Evolutionary conservation across 805 yeast species (phyloP).

Genomic region (Ogataea thermomethanolica): DNA sequence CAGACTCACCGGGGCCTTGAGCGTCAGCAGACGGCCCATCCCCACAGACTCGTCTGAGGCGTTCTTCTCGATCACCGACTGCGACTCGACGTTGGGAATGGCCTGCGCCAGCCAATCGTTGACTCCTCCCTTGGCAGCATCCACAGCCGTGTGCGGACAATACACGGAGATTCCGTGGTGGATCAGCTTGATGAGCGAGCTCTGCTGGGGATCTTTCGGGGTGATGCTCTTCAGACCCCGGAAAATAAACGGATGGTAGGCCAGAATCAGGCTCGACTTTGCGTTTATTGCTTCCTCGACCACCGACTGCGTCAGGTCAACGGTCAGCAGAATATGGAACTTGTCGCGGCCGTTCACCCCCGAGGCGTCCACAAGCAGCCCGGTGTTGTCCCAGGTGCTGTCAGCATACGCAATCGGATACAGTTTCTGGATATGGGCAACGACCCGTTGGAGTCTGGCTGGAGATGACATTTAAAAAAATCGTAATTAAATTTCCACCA

Average conservation of each 20-base stretch:
- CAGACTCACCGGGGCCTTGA: slow-evolving; percentile 43
- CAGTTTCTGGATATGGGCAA: slow-evolving; percentile 58
- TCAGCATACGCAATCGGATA: slow-evolving; percentile 85
- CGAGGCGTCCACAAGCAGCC: slow-evolving; percentile 71
- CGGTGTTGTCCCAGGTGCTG: slow-evolving; percentile 92
- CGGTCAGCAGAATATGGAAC: slow-evolving; percentile 57
- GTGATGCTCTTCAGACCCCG: slow-evolving; percentile 76
- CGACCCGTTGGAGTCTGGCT: slow-evolving; percentile 40
- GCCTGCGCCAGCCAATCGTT: slow-evolving; percentile 86
- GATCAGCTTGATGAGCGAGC: slow-evolving; percentile 66
- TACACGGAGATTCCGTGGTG: slow-evolving; percentile 83
- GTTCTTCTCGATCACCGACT: slow-evolving; percentile 44
- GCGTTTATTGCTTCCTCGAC: slow-evolving; percentile 75
- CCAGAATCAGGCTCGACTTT: slow-evolving; percentile 59
- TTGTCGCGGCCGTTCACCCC: slow-evolving; percentile 16
- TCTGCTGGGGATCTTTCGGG: slow-evolving; percentile 70
- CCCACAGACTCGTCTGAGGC: slow-evolving; percentile 56
- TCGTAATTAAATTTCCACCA: not conserved
- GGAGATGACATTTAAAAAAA: slow-evolving; percentile 13
- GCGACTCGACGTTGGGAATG: slow-evolving; percentile 27
- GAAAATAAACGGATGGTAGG: slow-evolving; percentile 95
- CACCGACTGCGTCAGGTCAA: slow-evolving; percentile 81
- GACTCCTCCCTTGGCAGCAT: slow-evolving; percentile 89
- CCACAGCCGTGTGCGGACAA: slow-evolving; percentile 95
- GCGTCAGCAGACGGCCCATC: slow-evolving; percentile 69